Base-by-base conservation (phyloP, 2,329 filamentous ascomycete species). In the Pseudogymnoascus sp. region DNA sequence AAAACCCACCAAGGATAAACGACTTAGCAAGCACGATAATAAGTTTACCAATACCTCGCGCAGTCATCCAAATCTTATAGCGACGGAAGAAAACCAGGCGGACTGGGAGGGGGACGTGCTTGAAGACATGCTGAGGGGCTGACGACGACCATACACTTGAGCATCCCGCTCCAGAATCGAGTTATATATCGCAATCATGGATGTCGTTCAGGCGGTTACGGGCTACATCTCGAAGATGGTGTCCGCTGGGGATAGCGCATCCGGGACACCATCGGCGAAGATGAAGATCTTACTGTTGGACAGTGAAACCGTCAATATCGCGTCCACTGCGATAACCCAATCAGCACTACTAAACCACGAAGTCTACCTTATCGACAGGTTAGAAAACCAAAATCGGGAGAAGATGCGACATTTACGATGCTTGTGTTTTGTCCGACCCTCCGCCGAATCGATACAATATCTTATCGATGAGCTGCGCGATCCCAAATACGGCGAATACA, bases 281-380 rank as follows among this genome's bases (percentile, higher is more conserved):
- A 99, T 99, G 94, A 99, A 99, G 85, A 94, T 97, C 65, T 80
- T 99, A 63, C 80, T 99, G 66, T 81, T 99, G 69, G 94, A 99
- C 76, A 88, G 85, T 77, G 94, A 97, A 76, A 99, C 94, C 67
- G 88, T 97, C 21, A 85, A 91, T 13, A 96, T 97, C 68, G 86
- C 97, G 17, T 99, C 95, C 8, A 95, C 92, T 4, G 92, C 94
- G 61, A 93, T 93, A 65, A 97, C 94, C 1, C 95, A 99, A 74
- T 99, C 94, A 29, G 86, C 91, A 39, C 85, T 99, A 17, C 86
- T 99, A 66, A 96, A 91, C 72, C 92, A 99, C 78, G 58, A 97
- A 78, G 90, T 99, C 68, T 99, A 97, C 77, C 90, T 99, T 65
- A 97, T 95, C 71, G 94, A 99, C 76, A 91, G 94, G 64, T 80